Percentiles rank a stretch among this genome's conserved stretches.
These are phyloP conservation scores for Amylostereum areolatum DNA, from an alignment of 1,284 basidiomycete species.

Conservation along the genomic window DNA sequence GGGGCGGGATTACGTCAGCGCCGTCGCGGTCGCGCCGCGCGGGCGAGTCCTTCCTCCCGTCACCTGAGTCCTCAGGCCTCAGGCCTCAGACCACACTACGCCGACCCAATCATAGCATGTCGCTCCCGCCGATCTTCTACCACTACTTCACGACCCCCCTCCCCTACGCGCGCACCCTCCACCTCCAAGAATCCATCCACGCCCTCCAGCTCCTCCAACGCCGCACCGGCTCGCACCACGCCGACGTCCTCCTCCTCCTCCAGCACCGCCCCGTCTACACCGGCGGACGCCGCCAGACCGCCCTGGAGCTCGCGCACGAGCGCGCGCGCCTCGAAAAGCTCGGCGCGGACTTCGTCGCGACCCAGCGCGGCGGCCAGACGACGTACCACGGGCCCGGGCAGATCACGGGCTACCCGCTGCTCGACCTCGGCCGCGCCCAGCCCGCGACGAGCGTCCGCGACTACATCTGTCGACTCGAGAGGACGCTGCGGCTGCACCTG, in stretches of 20 bases:
- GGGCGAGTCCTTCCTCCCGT: too few relatives aligned
- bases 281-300: slow-evolving; percentile 78
- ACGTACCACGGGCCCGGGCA: slow-evolving; percentile 99
- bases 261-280: slow-evolving; percentile 95
- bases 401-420: slow-evolving; percentile 90
- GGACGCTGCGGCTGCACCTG: slow-evolving; percentile 55
- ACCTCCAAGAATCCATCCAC: slow-evolving; percentile 68
- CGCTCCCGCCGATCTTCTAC: slow-evolving; percentile 64
- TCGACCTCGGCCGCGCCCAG: slow-evolving; percentile 65
- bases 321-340: slow-evolving; percentile 61
- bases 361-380: slow-evolving; percentile 86
- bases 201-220: slow-evolving; percentile 52
- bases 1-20: too few relatives aligned
- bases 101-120: slow-evolving; percentile 30
- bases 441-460: slow-evolving; percentile 50
- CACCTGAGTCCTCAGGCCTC: too few relatives aligned
- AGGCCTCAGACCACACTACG: too few relatives aligned
- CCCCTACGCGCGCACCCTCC: slow-evolving; percentile 65
- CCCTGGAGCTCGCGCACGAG: slow-evolving; percentile 59
- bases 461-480: slow-evolving; percentile 71
- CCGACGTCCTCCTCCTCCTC: slow-evolving; percentile 66
- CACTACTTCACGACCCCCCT: slow-evolving; percentile 72
- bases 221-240: slow-evolving; percentile 35
- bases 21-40: too few relatives aligned
- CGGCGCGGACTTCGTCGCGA: slow-evolving; percentile 84